Conservation (phyloP, 2,329 filamentous ascomycete genomes). For the Sphaerulina vaccinii region DNA sequence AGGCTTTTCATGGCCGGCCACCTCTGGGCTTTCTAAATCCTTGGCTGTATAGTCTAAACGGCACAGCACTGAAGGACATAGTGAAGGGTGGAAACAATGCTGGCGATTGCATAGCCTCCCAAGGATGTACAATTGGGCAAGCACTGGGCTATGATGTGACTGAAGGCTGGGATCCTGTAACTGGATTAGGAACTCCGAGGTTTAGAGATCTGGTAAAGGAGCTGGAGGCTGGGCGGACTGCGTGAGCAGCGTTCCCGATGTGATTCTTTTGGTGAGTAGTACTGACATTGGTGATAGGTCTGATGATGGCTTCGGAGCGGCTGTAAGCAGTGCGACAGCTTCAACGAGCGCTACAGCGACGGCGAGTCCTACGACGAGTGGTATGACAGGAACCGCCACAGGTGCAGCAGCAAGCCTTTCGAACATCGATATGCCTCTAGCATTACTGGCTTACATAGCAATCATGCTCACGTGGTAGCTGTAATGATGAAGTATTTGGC, state of each 20-base stretch:
- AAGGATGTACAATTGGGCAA: conserved; percentile 17
- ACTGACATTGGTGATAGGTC: conserved; percentile 1
- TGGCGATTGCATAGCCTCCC: conserved; percentile 20
- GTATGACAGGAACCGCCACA: background rate
- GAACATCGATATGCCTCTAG: too few species aligned
- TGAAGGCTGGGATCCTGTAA: conserved; percentile 26
- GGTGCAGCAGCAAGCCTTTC: background rate
- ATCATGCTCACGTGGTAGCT: too few species aligned
- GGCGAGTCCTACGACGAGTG: background rate
- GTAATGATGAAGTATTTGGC: too few species aligned
- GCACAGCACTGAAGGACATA: conserved; percentile 51
- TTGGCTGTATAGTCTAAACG: conserved; percentile 54
- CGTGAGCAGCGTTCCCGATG: background rate
- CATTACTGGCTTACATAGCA: too few species aligned
- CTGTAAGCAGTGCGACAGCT: background rate
- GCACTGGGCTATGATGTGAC: conserved; percentile 20
- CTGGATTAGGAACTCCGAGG: conserved; percentile 23
- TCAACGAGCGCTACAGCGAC: background rate
- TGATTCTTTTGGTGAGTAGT: background rate
- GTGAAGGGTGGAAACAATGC: conserved; percentile 37
- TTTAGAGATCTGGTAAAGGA: conserved; percentile 16
- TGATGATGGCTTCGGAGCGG: background rate
- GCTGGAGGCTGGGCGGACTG: conserved; percentile 8
- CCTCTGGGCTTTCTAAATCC: conserved; percentile 54
- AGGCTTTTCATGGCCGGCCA: conserved; percentile 50